phyloP scores from a whole-genome alignment of 495 filamentous ascomycete genomes.

The Xylaria sp. region DNA sequence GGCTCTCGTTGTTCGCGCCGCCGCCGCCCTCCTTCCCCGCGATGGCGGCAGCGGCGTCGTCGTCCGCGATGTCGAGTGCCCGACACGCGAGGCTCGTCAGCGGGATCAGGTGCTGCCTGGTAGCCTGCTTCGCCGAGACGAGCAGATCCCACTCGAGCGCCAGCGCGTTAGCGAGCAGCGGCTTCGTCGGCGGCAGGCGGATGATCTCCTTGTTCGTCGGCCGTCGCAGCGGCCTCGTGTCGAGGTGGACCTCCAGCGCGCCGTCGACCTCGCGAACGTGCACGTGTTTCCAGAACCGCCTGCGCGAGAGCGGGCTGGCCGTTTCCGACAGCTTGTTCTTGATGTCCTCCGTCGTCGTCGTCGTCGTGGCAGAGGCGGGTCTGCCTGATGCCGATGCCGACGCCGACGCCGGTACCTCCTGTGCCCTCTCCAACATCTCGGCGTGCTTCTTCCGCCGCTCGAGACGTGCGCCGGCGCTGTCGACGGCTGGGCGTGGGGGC shows the following conservation, averaged over 20 bases:
- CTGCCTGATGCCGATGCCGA: slow-evolving; percentile 44
- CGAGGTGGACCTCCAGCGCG: slow-evolving; percentile 77
- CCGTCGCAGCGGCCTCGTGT: slow-evolving; percentile 77
- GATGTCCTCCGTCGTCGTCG: background rate
- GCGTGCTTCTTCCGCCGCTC: slow-evolving; percentile 62
- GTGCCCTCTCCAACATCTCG: slow-evolving; percentile 57
- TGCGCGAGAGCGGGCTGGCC: slow-evolving; percentile 36
- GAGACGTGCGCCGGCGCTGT: slow-evolving; percentile 56
- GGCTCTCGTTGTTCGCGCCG: slow-evolving; percentile 28
- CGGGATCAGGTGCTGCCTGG: slow-evolving; percentile 81
- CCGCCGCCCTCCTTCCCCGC: no score
- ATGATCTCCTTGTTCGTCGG: slow-evolving; percentile 72
- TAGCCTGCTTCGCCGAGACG: slow-evolving; percentile 76
- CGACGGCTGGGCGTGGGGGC: slow-evolving; percentile 67
- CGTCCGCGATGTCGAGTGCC: slow-evolving; percentile 75
- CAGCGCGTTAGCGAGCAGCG: slow-evolving; percentile 82
- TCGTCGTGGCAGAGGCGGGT: background rate
- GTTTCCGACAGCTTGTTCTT: background rate
- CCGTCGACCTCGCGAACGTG: slow-evolving; percentile 63
- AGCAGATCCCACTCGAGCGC: slow-evolving; percentile 93
- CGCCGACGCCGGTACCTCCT: slow-evolving; percentile 53
- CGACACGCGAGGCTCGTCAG: slow-evolving; percentile 85
- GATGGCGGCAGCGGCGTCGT: no score
- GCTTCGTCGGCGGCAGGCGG: slow-evolving; percentile 74
- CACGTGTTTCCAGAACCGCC: slow-evolving; percentile 87